phyloP scores from a whole-genome alignment of 306 rosid species.

The Parietaria judaica region DNA sequence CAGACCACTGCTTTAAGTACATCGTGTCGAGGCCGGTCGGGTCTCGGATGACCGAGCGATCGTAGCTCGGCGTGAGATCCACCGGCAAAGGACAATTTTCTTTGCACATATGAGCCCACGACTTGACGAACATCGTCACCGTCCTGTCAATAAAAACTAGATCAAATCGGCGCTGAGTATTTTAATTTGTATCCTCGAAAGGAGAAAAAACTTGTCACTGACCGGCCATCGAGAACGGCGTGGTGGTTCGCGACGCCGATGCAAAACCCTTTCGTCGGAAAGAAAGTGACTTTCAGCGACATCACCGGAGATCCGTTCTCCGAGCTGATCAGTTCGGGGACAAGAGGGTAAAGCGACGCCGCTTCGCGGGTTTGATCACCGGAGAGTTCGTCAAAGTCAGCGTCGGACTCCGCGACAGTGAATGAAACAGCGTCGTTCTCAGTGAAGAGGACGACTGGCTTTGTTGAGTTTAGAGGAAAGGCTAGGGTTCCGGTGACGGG shows the following conservation, averaged over 20 bases:
- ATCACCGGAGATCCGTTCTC: slow-evolving; percentile 23
- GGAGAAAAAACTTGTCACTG: slow-evolving; percentile 1
- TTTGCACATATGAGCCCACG: slow-evolving; percentile 38
- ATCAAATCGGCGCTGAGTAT: no score
- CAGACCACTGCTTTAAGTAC: slow-evolving; percentile 12
- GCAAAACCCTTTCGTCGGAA: slow-evolving; percentile 33
- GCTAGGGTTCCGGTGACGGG: slow-evolving; percentile 38
- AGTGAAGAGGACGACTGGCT: slow-evolving; percentile 25
- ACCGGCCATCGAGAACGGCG: slow-evolving; percentile 42
- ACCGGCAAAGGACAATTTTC: neutral
- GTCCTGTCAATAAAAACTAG: slow-evolving; percentile 44
- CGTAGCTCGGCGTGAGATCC: slow-evolving; percentile 35
- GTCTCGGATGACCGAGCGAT: slow-evolving; percentile 26
- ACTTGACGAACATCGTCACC: slow-evolving; percentile 35
- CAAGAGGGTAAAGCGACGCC: slow-evolving; percentile 18
- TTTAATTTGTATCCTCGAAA: no score
- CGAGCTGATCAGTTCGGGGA: slow-evolving; percentile 28
- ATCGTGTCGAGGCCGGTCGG: slow-evolving; percentile 10
- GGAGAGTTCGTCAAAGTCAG: slow-evolving; percentile 17
- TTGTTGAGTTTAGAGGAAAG: slow-evolving; percentile 30
- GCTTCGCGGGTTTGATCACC: slow-evolving; percentile 18
- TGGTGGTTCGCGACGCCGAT: slow-evolving; percentile 43
- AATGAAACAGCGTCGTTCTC: slow-evolving; percentile 36
- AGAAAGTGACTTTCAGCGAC: slow-evolving; percentile 44
- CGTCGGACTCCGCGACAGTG: slow-evolving; percentile 30